Evolutionary conservation across 1,284 basidiomycete genomes (phyloP).

Genomic region (Ustilago lituana): DNA sequence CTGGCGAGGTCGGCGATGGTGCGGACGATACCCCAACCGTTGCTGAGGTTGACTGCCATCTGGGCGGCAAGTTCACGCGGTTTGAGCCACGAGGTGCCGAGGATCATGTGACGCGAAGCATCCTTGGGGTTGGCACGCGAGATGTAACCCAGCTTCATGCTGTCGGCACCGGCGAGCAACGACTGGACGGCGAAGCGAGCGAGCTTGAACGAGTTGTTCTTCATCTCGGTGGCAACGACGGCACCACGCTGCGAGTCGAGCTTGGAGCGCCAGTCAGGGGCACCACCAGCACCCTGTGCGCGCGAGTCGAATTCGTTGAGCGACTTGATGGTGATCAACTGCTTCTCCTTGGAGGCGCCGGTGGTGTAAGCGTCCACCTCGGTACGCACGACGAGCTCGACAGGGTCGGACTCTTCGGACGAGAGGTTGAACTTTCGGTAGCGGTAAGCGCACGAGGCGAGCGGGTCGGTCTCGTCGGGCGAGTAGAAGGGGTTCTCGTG

Average conservation of each 20-base stretch:
- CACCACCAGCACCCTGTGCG: conserved; percentile 86
- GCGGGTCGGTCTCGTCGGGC: conserved; percentile 89
- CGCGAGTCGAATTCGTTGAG: conserved; percentile 98
- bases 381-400: conserved; percentile 91
- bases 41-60: conserved; percentile 92
- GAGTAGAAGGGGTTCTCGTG: conserved; percentile 83
- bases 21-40: conserved; percentile 96
- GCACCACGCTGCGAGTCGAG: conserved; percentile 96
- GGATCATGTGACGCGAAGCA: conserved; percentile 91
- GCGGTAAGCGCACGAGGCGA: conserved; percentile 93
- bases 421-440: conserved; percentile 96
- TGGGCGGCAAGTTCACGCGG: conserved; percentile 93
- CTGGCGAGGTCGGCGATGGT: conserved; percentile 64
- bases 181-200: conserved; percentile 98
- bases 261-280: conserved; percentile 96
- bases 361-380: conserved; percentile 88
- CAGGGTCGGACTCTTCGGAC: conserved; percentile 80
- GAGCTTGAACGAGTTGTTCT: conserved; percentile 98
- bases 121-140: conserved; percentile 93
- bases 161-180: conserved; percentile 91
- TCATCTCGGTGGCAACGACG: conserved; percentile 99
- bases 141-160: conserved; percentile 97
- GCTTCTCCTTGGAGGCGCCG: conserved; percentile 53
- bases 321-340: conserved; percentile 81
- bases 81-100: conserved; percentile 93